phyloP scores from a whole-genome alignment of 768 basidiomycete genomes.

The Candolleomyces eurysporus region DNA sequence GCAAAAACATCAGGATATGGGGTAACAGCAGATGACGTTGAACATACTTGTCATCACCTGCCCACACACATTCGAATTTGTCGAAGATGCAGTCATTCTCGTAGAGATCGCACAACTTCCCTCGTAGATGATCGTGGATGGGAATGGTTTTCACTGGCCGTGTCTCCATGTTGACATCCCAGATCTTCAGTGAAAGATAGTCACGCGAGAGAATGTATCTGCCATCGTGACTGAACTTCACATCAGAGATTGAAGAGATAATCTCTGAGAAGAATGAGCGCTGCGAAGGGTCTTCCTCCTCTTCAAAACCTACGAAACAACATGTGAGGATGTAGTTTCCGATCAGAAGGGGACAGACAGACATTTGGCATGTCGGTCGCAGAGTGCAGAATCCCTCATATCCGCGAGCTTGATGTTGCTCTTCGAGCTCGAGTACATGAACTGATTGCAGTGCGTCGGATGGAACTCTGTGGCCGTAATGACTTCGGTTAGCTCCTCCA shows the following conservation, averaged over 20 bases:
- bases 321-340: conserved; percentile 12
- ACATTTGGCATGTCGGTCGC: conserved; percentile 97
- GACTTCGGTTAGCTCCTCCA: conserved; percentile 99
- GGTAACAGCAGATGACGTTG: conserved; percentile 21
- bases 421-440: conserved; percentile 99
- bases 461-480: conserved; percentile 99
- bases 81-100: conserved; percentile 99
- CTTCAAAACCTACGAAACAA: conserved; percentile 79
- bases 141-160: conserved; percentile 96
- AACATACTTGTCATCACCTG: conserved; percentile 91
- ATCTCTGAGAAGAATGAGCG: conserved; percentile 99
- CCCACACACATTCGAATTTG: conserved; percentile 99
- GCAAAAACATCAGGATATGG: conserved; percentile 13
- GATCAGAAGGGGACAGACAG: conserved; percentile 27
- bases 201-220: conserved; percentile 96
- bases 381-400: conserved; percentile 97
- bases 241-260: conserved; percentile 98
- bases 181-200: conserved; percentile 97
- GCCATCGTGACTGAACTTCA: conserved; percentile 98
- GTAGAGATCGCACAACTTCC: conserved; percentile 97
- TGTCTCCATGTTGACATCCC: conserved; percentile 99
- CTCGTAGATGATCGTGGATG: conserved; percentile 96
- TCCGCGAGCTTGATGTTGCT: conserved; percentile 99
- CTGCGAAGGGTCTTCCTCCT: conserved; percentile 96
- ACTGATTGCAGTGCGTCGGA: conserved; percentile 94